Evolutionary conservation across 2,329 filamentous ascomycete genomes (phyloP).

Genomic region (Penicillium digitatum): DNA sequence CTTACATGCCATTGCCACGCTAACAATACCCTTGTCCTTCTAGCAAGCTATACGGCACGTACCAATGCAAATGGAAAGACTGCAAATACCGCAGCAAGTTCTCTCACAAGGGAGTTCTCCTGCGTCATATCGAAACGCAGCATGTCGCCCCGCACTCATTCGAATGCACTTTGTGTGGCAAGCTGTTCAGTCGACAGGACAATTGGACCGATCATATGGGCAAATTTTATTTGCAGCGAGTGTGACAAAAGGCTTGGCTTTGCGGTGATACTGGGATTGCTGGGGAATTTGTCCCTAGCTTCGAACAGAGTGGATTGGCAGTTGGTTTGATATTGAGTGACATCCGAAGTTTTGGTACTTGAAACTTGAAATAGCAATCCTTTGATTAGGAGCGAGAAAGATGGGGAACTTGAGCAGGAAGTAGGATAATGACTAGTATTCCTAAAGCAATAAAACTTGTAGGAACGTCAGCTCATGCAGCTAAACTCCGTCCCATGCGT

Average conservation of each 20-base stretch:
- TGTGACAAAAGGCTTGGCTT: background rate
- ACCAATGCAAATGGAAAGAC: background rate
- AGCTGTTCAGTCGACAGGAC: background rate
- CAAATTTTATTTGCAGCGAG: background rate
- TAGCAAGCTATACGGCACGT: background rate
- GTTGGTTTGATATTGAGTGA: background rate
- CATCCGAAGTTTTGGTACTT: background rate
- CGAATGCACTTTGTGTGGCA: background rate
- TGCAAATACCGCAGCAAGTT: background rate
- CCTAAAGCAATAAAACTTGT: background rate
- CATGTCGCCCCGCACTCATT: background rate
- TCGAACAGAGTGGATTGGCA: background rate
- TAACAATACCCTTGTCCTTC: background rate
- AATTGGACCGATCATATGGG: background rate
- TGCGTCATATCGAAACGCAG: constrained; percentile 1
- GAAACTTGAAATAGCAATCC: background rate
- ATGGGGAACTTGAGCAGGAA: background rate
- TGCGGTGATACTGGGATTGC: background rate
- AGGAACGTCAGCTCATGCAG: background rate
- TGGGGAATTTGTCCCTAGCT: background rate
- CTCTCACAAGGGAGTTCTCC: background rate
- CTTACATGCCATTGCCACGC: background rate
- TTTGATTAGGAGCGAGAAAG: background rate
- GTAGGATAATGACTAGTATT: background rate
- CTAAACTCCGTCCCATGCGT: background rate